These are phyloP conservation scores for Corymbia citriodora DNA, from an alignment of 441 rosid species.

Conservation along the genomic window DNA sequence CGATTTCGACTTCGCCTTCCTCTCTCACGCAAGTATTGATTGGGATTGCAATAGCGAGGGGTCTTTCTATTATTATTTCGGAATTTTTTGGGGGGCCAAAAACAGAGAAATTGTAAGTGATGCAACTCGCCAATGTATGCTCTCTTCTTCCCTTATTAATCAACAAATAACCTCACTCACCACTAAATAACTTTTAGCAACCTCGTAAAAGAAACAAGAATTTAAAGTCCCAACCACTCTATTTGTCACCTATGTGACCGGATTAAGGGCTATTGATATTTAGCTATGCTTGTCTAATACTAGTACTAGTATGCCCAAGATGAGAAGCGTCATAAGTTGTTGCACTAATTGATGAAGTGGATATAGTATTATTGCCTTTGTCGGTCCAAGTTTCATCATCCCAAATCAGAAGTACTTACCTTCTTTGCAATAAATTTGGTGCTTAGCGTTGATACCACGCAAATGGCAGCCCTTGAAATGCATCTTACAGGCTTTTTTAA, in stretches of 20 bases:
- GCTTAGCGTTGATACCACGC: rapidly evolving
- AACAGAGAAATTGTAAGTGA: too few species aligned
- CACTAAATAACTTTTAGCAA: too few species aligned
- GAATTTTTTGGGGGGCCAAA: too few species aligned
- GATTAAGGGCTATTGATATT: too few species aligned
- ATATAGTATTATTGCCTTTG: background rate
- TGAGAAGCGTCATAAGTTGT: background rate
- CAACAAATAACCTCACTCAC: too few species aligned
- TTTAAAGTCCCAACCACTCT: too few species aligned
- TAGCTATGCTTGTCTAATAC: background rate
- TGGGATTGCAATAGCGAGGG: background rate
- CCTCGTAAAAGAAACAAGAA: too few species aligned
- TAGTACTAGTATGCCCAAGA: background rate
- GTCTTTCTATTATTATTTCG: too few species aligned
- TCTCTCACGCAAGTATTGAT: background rate
- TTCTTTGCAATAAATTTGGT: background rate
- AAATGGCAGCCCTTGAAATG: rapidly evolving
- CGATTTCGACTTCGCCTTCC: background rate
- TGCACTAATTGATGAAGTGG: background rate
- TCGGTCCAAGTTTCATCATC: background rate
- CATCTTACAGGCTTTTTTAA: rapidly evolving
- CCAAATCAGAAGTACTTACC: background rate
- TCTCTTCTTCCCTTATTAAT: too few species aligned
- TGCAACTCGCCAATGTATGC: too few species aligned
- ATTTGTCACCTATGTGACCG: too few species aligned